Percentiles rank a stretch among this genome's conserved stretches.
phyloP scores from a whole-genome alignment of 2,329 filamentous ascomycete species.

The Cladorrhinum sp. region DNA sequence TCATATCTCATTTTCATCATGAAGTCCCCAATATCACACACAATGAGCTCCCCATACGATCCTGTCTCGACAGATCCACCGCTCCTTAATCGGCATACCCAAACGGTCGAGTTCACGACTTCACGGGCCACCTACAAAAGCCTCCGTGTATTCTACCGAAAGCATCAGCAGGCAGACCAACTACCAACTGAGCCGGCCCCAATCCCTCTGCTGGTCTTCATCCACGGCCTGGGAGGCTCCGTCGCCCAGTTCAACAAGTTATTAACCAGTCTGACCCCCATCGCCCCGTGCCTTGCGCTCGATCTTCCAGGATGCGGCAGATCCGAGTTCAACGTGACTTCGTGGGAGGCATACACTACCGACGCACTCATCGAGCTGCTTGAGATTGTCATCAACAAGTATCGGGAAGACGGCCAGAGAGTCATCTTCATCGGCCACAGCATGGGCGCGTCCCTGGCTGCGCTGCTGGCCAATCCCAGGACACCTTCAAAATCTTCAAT shows the following conservation, averaged over 20 bases:
- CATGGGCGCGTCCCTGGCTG: slow-evolving; percentile 79
- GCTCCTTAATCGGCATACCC: slow-evolving; percentile 74
- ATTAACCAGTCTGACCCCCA: slow-evolving; percentile 74
- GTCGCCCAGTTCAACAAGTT: slow-evolving; percentile 83
- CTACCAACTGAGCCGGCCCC: slow-evolving; percentile 70
- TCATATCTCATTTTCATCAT: background rate
- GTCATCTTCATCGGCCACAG: slow-evolving; percentile 85
- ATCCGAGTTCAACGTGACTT: slow-evolving; percentile 67
- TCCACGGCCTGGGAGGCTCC: slow-evolving; percentile 92
- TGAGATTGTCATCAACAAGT: slow-evolving; percentile 67
- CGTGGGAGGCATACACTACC: slow-evolving; percentile 76
- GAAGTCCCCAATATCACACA: background rate
- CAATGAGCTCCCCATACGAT: slow-evolving; percentile 23
- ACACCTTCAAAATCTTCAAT: slow-evolving; percentile 48
- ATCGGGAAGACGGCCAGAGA: slow-evolving; percentile 66
- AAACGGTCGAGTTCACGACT: slow-evolving; percentile 67
- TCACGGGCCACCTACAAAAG: slow-evolving; percentile 66
- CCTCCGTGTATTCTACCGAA: slow-evolving; percentile 78
- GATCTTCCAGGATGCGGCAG: slow-evolving; percentile 88
- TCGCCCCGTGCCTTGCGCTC: slow-evolving; percentile 80
- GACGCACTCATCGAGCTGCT: slow-evolving; percentile 74
- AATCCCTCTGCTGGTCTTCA: slow-evolving; percentile 81
- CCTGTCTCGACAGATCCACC: slow-evolving; percentile 65
- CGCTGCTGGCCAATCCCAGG: slow-evolving; percentile 59
- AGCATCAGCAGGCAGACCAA: slow-evolving; percentile 78